phyloP scores from a whole-genome alignment of 1,284 basidiomycete genomes.

The Rhodotorula sp. region DNA sequence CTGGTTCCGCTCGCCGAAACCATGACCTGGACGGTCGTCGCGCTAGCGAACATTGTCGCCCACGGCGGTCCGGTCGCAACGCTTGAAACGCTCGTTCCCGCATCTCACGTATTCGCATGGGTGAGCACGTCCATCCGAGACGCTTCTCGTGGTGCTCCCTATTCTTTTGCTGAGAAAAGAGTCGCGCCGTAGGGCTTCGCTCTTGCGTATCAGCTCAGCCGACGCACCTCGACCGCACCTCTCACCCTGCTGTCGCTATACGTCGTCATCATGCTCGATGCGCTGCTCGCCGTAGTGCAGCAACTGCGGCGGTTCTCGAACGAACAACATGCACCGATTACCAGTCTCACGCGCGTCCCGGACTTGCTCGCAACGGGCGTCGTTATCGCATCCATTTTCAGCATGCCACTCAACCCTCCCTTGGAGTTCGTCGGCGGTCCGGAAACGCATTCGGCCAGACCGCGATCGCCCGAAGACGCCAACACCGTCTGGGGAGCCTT shows the following conservation, averaged over 20 bases:
- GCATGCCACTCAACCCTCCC: slow-evolving; percentile 62
- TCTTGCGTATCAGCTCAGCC: not conserved
- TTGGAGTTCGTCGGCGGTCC: slow-evolving; percentile 53
- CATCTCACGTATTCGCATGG: not conserved
- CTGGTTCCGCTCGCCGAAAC: slow-evolving; percentile 15
- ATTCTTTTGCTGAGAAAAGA: not conserved
- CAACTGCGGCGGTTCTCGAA: slow-evolving; percentile 51
- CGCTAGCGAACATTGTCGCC: not conserved
- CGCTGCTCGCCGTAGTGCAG: slow-evolving; percentile 55
- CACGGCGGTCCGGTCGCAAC: not conserved
- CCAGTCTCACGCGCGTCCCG: slow-evolving; percentile 48
- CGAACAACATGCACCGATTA: not conserved
- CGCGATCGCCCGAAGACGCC: slow-evolving; percentile 66
- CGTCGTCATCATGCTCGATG: slow-evolving; percentile 53
- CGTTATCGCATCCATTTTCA: slow-evolving; percentile 55
- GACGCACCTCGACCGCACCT: slow-evolving; percentile 46
- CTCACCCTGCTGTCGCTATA: slow-evolving; percentile 60
- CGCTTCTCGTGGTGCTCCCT: not conserved
- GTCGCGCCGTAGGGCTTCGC: slow-evolving; percentile 8
- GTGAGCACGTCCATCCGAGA: not conserved
- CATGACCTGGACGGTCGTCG: slow-evolving; percentile 2
- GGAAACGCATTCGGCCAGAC: slow-evolving; percentile 51
- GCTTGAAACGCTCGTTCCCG: not conserved
- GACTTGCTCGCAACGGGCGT: slow-evolving; percentile 53
- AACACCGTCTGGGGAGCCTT: slow-evolving; percentile 74